Percentiles rank a stretch among this genome's conserved stretches.
These are phyloP conservation scores for Rachicladosporium sp. DNA, from an alignment of 2,329 filamentous ascomycete genomes.

Conservation along the genomic window DNA sequence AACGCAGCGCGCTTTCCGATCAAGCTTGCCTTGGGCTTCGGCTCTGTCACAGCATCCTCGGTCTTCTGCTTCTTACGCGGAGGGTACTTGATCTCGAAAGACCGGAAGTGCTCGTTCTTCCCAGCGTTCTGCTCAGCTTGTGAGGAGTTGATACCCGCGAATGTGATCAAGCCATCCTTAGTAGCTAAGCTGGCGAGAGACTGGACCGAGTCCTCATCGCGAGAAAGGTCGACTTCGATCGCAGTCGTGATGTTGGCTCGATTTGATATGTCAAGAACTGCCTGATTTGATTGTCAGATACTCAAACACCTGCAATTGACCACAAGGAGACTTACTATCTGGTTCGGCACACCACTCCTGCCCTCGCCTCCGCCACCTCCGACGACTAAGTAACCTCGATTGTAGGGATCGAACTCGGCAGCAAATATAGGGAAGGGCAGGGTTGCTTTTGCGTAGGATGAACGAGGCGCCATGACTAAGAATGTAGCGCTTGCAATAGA, in stretches of 20 bases:
- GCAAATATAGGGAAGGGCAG: conserved; percentile 77
- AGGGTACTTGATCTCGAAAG: conserved; percentile 53
- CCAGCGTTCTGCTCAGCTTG: conserved; percentile 58
- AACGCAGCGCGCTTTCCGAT: conserved; percentile 43
- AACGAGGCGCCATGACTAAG: conserved; percentile 8
- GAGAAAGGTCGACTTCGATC: conserved; percentile 64
- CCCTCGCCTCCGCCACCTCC: conserved; percentile 79
- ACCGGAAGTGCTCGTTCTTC: conserved; percentile 73
- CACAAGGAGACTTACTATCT: conserved; percentile 50
- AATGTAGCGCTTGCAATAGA: too few species aligned
- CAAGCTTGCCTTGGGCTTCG: conserved; percentile 26
- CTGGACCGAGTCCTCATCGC: conserved; percentile 79
- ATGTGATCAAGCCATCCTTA: conserved; percentile 41
- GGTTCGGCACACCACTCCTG: conserved; percentile 71
- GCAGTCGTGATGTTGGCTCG: conserved; percentile 49
- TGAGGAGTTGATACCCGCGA: conserved; percentile 77
- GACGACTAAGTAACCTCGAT: conserved; percentile 64
- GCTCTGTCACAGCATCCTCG: conserved; percentile 20
- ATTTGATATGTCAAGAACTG: conserved; percentile 59
- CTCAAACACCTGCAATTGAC: too few species aligned
- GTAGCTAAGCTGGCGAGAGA: conserved; percentile 59
- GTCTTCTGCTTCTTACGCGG: conserved; percentile 31
- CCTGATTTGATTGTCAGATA: conserved; percentile 31
- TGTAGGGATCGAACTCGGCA: conserved; percentile 74
- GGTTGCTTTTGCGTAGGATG: conserved; percentile 46